These are phyloP conservation scores for Lodderomyces parapsilosis DNA, from an alignment of 1,139 yeast genomes.

Conservation along the genomic window DNA sequence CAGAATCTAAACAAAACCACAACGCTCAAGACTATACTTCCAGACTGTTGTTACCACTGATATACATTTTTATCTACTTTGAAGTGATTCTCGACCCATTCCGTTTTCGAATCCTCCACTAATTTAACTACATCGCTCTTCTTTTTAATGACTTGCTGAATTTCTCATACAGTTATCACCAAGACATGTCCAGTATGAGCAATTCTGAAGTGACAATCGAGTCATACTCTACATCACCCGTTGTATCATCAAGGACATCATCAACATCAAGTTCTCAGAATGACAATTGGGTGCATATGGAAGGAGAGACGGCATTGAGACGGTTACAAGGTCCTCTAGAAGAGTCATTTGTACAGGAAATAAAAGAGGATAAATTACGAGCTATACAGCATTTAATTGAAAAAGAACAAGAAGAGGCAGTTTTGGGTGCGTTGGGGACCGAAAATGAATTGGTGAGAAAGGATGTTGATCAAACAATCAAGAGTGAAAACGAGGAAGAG, in stretches of 20 bases:
- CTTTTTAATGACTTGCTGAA: constrained; percentile 1
- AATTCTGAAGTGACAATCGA: neutral
- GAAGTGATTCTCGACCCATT: no score
- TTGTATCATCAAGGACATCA: neutral
- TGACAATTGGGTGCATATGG: constrained; percentile 30
- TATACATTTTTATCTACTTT: no score
- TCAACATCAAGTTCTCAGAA: neutral
- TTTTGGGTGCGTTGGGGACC: neutral
- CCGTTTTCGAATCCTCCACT: neutral
- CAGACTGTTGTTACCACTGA: neutral
- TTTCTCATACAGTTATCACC: neutral
- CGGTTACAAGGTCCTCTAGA: constrained; percentile 36
- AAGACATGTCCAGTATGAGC: neutral
- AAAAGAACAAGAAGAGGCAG: constrained; percentile 3
- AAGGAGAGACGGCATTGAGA: constrained; percentile 28
- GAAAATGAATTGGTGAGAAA: constrained; percentile 33
- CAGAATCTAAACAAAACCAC: no score
- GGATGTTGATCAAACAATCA: neutral
- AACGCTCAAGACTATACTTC: no score
- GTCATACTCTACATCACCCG: neutral
- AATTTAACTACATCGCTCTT: neutral
- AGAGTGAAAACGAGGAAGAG: constrained; percentile 19
- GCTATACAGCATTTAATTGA: constrained; percentile 7
- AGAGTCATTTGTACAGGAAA: constrained; percentile 26
- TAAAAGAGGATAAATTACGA: neutral